Evolutionary conservation across 75 land plant genomes (phyloP).

Genomic region (Azolla pinnata): DNA sequence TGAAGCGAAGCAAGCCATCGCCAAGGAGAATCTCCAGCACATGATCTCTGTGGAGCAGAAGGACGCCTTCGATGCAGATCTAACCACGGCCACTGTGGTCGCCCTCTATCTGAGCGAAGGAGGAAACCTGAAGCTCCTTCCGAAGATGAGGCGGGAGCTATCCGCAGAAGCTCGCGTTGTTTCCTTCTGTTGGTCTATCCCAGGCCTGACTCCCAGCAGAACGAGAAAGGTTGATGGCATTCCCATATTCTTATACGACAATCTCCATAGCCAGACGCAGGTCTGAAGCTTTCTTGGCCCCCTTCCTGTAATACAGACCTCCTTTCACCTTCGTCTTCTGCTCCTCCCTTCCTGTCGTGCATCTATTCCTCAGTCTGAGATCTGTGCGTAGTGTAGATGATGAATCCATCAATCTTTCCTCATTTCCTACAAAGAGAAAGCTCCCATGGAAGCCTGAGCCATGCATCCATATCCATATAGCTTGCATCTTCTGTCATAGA

Average conservation of each 20-base stretch:
- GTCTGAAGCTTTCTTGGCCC: no score
- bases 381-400: no score
- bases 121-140: constrained; percentile 25
- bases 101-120: constrained; percentile 26
- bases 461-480: no score
- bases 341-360: no score
- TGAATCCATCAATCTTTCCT: no score
- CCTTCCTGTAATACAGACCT: no score
- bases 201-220: constrained; percentile 12
- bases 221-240: constrained; percentile 30
- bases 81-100: constrained; percentile 24
- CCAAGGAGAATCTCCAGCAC: constrained; percentile 17
- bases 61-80: constrained; percentile 22
- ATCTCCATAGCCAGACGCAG: no score
- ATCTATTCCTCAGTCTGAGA: no score
- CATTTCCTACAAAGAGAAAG: no score
- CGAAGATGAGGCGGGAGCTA: constrained; percentile 23
- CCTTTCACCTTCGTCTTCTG: no score
- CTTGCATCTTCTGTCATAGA: no score
- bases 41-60: constrained; percentile 27
- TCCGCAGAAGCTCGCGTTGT: constrained; percentile 25
- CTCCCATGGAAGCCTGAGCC: no score
- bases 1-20: constrained; percentile 22
- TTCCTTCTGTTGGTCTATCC: constrained; percentile 35
- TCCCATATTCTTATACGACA: constrained; percentile 22